These are phyloP conservation scores for Hypoxylon sp. DNA, from an alignment of 2,329 filamentous ascomycete genomes.

Conservation along the genomic window DNA sequence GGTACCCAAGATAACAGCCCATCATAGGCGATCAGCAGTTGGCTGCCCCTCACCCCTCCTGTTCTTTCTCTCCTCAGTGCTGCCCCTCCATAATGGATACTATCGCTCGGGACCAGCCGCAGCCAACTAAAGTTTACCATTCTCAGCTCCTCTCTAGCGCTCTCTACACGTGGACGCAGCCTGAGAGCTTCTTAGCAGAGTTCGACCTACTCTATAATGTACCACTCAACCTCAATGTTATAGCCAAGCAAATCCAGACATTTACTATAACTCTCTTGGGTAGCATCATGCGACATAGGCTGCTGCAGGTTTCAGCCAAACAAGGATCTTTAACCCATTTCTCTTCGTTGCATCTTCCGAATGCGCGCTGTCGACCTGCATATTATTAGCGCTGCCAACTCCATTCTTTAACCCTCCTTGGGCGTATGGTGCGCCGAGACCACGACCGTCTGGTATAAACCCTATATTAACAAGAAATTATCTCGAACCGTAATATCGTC, in stretches of 20 bases:
- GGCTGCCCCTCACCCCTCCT: background rate
- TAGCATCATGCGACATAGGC: constrained; percentile 9
- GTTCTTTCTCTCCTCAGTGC: no score
- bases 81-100: background rate
- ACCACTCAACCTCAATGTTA: background rate
- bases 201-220: no score
- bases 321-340: constrained; percentile 29
- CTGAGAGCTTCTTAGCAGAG: no score
- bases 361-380: constrained; percentile 7
- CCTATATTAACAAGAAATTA: background rate
- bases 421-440: constrained; percentile 9
- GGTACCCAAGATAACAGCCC: background rate
- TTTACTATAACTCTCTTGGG: background rate
- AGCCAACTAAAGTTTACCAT: background rate
- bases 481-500: background rate
- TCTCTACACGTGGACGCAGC: background rate
- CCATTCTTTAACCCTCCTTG: background rate
- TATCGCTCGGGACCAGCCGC: background rate
- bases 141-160: background rate
- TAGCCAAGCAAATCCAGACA: background rate
- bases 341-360: constrained; percentile 12
- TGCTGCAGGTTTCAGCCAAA: constrained; percentile 37
- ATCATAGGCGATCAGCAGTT: background rate
- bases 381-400: constrained; percentile 14
- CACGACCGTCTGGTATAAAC: background rate